Percentiles rank a stretch among this genome's conserved stretches.
Evolutionary conservation across 768 basidiomycete genomes (phyloP).

Genomic region (Cubamyces sp.): DNA sequence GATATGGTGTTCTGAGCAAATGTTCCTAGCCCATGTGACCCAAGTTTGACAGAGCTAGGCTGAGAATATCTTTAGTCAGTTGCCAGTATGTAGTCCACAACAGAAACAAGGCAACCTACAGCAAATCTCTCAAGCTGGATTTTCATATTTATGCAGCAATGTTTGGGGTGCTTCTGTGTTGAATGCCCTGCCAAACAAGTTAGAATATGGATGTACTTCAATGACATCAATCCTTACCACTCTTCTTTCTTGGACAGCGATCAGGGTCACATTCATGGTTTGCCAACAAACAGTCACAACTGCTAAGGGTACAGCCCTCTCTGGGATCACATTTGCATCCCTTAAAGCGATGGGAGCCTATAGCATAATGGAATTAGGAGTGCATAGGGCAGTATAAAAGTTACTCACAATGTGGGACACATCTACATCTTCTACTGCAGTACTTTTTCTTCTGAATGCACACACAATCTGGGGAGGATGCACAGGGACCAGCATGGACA

Average conservation of each 20-base stretch:
- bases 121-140: neutral
- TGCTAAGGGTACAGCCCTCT: neutral
- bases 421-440: slow-evolving; percentile 6
- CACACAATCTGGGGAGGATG: neutral
- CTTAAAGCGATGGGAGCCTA: neutral
- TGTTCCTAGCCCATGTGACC: slow-evolving; percentile 49
- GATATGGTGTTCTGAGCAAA: slow-evolving; percentile 41
- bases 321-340: neutral
- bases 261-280: slow-evolving; percentile 9
- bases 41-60: slow-evolving; percentile 39
- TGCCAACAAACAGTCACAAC: neutral
- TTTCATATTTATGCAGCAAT: slow-evolving; percentile 6
- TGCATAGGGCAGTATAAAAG: neutral
- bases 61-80: neutral
- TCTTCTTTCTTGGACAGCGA: neutral
- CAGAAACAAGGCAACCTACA: neutral
- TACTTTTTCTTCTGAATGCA: neutral
- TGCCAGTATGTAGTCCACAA: neutral
- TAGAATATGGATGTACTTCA: neutral
- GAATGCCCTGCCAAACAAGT: neutral
- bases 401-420: neutral
- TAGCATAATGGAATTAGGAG: too few species aligned
- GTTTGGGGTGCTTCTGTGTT: neutral
- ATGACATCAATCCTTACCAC: neutral
- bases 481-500: slow-evolving; percentile 1